Base-by-base conservation (phyloP, 345 rosid genomes). In the Turritis glabra region DNA sequence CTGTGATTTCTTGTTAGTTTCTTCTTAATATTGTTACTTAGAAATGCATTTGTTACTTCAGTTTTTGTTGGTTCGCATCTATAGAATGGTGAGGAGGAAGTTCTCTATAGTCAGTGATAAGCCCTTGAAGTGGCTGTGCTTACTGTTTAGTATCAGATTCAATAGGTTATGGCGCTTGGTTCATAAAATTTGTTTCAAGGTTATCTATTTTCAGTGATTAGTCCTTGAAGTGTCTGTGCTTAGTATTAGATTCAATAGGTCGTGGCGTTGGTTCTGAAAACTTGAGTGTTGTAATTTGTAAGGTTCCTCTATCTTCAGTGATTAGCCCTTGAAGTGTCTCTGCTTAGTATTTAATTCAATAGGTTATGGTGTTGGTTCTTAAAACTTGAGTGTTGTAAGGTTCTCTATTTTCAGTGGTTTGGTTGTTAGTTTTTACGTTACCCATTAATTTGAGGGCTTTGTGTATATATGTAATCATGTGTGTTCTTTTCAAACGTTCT, bases 141-240 rank as follows among this genome's bases (percentile, higher is more conserved):
- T 65, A 65, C 13, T 55, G 50, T n/a, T 33, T 65, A 64, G 22
- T 64, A n/a, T 41, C 10, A 29, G 26, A 32, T 27, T 50, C 43
- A 22, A n/a, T 21, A 38, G 55, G 18, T 21, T 50, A 21, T 58
- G 61, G 12, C 5, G 11, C 40, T 7, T 38, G 15, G 27, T 41
- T 29, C 26, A 7, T 7, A 0, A 43, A 43, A 32, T 13, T 74
- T 17, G n/a, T n/a, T n/a, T n/a, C n/a, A n/a, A n/a, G n/a, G n/a
- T n/a, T n/a, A n/a, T 56, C 51, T 30, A 7, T 8, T 30, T 11
- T 37, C 47, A 32, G 48, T 32, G 44, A 63, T 72, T 21, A 27
- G 7, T 40, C n/a, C n/a, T 44, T 54, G 7, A 65, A 25, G 6
- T 25, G 43, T 5, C 7, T 25, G 41, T 56, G 66, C 22, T 15